A percentile compares a stretch with the other conserved stretches of the same genome.
Conservation (phyloP, 257 asterid species). For the Ilex aquifolium region DNA sequence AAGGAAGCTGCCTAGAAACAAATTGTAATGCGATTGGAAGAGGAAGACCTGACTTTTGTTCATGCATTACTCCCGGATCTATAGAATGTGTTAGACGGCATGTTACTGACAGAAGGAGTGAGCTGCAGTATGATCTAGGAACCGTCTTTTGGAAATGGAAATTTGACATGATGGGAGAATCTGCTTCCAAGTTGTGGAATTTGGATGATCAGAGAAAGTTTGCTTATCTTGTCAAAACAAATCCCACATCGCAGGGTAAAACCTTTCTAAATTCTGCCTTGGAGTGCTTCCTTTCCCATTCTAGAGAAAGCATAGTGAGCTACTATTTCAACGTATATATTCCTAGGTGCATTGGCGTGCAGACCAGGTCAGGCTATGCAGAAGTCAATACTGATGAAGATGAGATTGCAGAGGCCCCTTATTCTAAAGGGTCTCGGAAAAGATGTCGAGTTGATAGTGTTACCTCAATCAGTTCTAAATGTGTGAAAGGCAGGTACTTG, state of each 20-base stretch:
- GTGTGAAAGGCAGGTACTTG: not conserved
- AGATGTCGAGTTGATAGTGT: not conserved
- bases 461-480: not conserved
- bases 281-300: slow-evolving; percentile 11
- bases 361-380: not conserved
- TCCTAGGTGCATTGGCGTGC: slow-evolving; percentile 8
- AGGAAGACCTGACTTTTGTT: slow-evolving; percentile 14
- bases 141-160: slow-evolving; percentile 19
- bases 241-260: not conserved
- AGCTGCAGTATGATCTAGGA: slow-evolving; percentile 22
- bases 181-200: slow-evolving; percentile 15
- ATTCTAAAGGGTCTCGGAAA: not conserved
- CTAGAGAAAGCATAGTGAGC: slow-evolving; percentile 14
- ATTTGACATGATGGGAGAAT: slow-evolving; percentile 28
- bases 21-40: slow-evolving; percentile 6
- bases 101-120: slow-evolving; percentile 9
- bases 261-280: slow-evolving; percentile 18
- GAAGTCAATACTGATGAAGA: slow-evolving; percentile 25
- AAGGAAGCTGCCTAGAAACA: not conserved
- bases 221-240: slow-evolving; percentile 10
- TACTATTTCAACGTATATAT: slow-evolving; percentile 25
- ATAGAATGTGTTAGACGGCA: slow-evolving; percentile 20
- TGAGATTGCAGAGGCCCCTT: not conserved
- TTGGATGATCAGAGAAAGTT: slow-evolving; percentile 14
- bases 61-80: slow-evolving; percentile 16